A percentile compares a stretch with the other conserved stretches of the same genome.
Conservation (phyloP, 257 asterid species). For the Solanum gracilifrons region DNA sequence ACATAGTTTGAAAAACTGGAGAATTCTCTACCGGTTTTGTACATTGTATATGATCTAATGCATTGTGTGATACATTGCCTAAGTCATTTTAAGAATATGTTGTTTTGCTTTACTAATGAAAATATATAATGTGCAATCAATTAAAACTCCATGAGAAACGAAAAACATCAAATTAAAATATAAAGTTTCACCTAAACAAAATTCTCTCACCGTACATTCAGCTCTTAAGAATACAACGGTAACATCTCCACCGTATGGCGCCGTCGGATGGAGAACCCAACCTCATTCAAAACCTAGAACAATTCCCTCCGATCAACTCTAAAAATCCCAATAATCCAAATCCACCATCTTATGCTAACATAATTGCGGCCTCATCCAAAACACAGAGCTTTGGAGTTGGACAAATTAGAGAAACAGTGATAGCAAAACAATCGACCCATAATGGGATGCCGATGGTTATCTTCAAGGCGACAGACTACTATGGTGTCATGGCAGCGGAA, state of each 20-base stretch:
- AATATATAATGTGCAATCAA: neutral
- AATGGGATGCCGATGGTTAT: no score
- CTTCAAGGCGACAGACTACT: no score
- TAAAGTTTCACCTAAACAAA: no score
- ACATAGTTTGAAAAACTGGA: neutral
- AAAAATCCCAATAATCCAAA: neutral
- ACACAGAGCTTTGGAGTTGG: neutral
- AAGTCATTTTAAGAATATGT: neutral
- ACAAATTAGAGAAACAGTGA: no score
- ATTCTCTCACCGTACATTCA: no score
- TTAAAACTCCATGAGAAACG: neutral
- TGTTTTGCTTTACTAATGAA: neutral
- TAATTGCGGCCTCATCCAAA: no score
- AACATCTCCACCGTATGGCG: neutral
- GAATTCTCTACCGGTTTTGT: no score
- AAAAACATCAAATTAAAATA: neutral
- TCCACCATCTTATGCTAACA: neutral
- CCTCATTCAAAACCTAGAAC: neutral
- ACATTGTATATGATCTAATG: neutral
- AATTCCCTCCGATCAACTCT: neutral
- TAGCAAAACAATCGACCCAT: no score
- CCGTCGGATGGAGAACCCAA: neutral
- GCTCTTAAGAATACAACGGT: no score
- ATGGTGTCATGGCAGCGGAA: no score
- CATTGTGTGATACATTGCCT: no score